A percentile compares a stretch with the other conserved stretches of the same genome.
Conservation (phyloP, 768 basidiomycete species). For the Arthromyces matolae region DNA sequence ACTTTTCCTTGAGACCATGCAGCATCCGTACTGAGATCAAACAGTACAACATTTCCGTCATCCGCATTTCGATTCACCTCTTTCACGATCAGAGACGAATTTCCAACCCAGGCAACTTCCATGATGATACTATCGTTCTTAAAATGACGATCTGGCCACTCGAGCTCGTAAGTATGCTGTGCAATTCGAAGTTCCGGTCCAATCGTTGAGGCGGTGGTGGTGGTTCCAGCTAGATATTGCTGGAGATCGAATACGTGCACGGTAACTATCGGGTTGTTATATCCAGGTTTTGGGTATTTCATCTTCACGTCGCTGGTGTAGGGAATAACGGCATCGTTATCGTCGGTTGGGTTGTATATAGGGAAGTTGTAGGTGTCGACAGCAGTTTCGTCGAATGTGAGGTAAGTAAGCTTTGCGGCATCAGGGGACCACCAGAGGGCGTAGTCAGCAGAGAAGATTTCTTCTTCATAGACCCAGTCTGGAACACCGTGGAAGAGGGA, state of each 20-base stretch:
- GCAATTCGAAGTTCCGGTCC: constrained; percentile 27
- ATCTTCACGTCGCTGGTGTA: constrained; percentile 72
- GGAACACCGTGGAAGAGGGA: constrained; percentile 92
- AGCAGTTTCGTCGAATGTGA: constrained; percentile 81
- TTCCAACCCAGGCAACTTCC: constrained; percentile 87
- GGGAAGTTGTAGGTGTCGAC: constrained; percentile 88
- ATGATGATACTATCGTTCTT: constrained; percentile 65
- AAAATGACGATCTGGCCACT: constrained; percentile 62
- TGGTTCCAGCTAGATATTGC: constrained; percentile 39
- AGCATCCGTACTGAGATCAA: constrained; percentile 45
- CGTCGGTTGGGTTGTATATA: constrained; percentile 82
- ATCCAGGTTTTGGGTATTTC: constrained; percentile 88
- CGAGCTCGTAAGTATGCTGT: constrained; percentile 50
- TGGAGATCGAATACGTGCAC: constrained; percentile 80
- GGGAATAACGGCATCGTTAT: constrained; percentile 68
- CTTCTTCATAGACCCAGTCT: constrained; percentile 98
- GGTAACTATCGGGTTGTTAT: constrained; percentile 81
- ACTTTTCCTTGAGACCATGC: constrained; percentile 43
- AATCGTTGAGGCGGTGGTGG: constrained; percentile 16
- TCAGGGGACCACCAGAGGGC: constrained; percentile 94
- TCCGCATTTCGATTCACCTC: constrained; percentile 85
- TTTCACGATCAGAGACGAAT: constrained; percentile 70
- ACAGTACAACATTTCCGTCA: constrained; percentile 75
- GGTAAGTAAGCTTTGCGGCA: constrained; percentile 72
- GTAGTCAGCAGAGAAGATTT: constrained; percentile 68